These are phyloP conservation scores for Monosporascus ibericus DNA, from an alignment of 2,329 filamentous ascomycete species.

Conservation along the genomic window DNA sequence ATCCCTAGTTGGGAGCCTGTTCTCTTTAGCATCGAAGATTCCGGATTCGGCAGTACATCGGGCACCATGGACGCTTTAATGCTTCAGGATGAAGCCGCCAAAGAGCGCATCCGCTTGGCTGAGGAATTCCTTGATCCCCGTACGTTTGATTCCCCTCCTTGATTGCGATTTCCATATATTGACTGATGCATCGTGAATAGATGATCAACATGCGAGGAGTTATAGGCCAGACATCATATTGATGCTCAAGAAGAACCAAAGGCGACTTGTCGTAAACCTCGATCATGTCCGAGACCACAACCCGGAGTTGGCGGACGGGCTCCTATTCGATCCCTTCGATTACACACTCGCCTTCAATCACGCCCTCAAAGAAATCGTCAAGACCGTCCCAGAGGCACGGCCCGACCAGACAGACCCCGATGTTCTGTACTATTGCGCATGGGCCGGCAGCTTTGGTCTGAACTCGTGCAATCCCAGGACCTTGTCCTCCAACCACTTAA, in stretches of 20 bases:
- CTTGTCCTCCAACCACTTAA: constrained; percentile 80
- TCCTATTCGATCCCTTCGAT: constrained; percentile 84
- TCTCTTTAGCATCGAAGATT: constrained; percentile 1
- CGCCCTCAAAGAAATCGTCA: constrained; percentile 83
- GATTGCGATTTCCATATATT: neutral
- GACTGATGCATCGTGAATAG: constrained; percentile 22
- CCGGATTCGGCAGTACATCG: constrained; percentile 1
- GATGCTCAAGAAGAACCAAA: constrained; percentile 64
- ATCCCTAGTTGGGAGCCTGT: neutral
- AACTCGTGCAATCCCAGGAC: constrained; percentile 93
- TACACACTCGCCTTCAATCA: constrained; percentile 82
- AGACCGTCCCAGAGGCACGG: constrained; percentile 69
- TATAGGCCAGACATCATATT: constrained; percentile 85
- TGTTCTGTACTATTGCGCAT: constrained; percentile 92
- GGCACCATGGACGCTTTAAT: constrained; percentile 63
- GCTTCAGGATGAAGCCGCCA: constrained; percentile 77
- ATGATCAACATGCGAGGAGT: constrained; percentile 54
- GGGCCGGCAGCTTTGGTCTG: constrained; percentile 90
- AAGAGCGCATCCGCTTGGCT: constrained; percentile 79
- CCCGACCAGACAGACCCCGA: constrained; percentile 72
- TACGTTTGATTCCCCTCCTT: constrained; percentile 37
- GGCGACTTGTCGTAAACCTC: constrained; percentile 66
- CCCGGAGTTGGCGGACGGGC: constrained; percentile 67
- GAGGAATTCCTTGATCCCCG: constrained; percentile 91
- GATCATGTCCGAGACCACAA: constrained; percentile 90